These are phyloP conservation scores for Glonium stellatum DNA, from an alignment of 495 filamentous ascomycete species.

Conservation along the genomic window DNA sequence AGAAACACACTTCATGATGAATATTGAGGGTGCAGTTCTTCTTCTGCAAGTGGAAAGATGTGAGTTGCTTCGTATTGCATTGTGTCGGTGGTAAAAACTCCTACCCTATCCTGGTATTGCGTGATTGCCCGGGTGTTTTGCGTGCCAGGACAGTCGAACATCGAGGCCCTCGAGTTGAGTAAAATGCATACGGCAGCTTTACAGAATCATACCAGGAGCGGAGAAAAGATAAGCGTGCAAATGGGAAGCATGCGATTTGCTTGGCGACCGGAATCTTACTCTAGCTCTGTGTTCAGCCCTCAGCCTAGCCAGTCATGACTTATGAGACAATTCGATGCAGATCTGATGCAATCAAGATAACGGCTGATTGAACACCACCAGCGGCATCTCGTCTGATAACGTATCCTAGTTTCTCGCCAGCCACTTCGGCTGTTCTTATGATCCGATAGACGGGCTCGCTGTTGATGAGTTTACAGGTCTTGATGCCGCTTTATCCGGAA, in stretches of 20 bases:
- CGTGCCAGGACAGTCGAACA: conserved; percentile 10
- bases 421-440: background rate
- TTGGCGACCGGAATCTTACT: background rate
- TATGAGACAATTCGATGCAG: background rate
- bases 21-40: background rate
- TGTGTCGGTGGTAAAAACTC: too few species aligned
- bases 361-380: background rate
- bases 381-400: too few species aligned
- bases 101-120: conserved; percentile 12
- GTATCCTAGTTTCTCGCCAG: background rate
- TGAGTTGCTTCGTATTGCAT: too few species aligned
- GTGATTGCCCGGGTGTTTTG: conserved; percentile 25
- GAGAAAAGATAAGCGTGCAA: background rate
- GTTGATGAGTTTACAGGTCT: conserved; percentile 12
- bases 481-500: conserved; percentile 12
- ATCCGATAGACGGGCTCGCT: background rate
- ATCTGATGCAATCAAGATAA: conserved; percentile 1
- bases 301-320: background rate
- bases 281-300: background rate
- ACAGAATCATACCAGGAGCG: background rate
- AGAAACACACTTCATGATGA: conserved; percentile 12
- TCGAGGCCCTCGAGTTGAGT: too few species aligned
- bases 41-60: too few species aligned
- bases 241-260: background rate
- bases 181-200: background rate